phyloP scores from a whole-genome alignment of 768 basidiomycete genomes.

The Inosperma sp. region DNA sequence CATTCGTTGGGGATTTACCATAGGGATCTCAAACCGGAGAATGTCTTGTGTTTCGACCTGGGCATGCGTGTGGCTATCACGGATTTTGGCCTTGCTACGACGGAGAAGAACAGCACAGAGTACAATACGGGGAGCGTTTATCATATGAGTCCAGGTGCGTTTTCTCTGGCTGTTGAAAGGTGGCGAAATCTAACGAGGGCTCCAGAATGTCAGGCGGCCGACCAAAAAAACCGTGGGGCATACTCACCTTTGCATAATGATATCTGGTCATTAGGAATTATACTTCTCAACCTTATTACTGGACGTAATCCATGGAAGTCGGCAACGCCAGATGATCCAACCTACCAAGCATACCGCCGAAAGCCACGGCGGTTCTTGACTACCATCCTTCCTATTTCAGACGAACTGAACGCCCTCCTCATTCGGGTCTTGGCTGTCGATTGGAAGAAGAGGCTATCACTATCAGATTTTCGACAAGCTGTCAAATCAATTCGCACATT shows the following conservation, averaged over 20 bases:
- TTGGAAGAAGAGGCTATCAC: conserved; percentile 52
- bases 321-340: conserved; percentile 75
- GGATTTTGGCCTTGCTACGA: conserved; percentile 93
- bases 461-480: conserved; percentile 50
- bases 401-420: conserved; percentile 67
- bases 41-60: conserved; percentile 78
- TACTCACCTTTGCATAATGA: conserved; percentile 91
- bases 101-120: conserved; percentile 78
- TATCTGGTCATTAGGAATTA: conserved; percentile 94
- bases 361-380: conserved; percentile 79
- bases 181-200: conserved; percentile 1
- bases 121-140: conserved; percentile 97
- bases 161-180: neutral
- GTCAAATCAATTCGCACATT: conserved; percentile 57
- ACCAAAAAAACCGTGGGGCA: conserved; percentile 47
- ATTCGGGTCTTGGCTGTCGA: conserved; percentile 69
- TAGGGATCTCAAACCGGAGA: conserved; percentile 97
- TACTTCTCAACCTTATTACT: conserved; percentile 92
- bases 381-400: conserved; percentile 76
- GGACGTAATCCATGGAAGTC: conserved; percentile 97
- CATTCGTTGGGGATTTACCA: conserved; percentile 92
- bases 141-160: conserved; percentile 91
- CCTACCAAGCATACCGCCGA: conserved; percentile 82
- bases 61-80: conserved; percentile 81
- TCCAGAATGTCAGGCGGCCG: conserved; percentile 84